Evolutionary conservation across 2,329 filamentous ascomycete genomes (phyloP).

Genomic region (Penicillium hordei): DNA sequence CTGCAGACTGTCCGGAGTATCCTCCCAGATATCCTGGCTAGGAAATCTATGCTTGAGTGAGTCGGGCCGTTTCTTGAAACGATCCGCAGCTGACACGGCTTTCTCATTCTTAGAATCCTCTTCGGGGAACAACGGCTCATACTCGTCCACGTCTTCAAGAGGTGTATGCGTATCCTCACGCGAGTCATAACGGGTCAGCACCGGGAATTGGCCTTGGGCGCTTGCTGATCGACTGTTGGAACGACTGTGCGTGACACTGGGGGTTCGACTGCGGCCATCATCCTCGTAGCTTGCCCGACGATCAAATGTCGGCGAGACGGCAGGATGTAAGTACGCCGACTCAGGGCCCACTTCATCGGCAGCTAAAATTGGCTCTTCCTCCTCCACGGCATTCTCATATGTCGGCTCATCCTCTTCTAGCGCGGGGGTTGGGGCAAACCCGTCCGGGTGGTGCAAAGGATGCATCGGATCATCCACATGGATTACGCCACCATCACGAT

Average conservation of each 20-base stretch:
- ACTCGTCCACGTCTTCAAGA: constrained; percentile 85
- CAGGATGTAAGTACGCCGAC: constrained; percentile 70
- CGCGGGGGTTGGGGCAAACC: constrained; percentile 50
- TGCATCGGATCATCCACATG: constrained; percentile 70
- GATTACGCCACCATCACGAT: constrained; percentile 53
- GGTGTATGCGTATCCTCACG: constrained; percentile 62
- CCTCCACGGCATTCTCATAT: constrained; percentile 54
- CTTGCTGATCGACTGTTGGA: constrained; percentile 65
- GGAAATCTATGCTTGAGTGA: constrained; percentile 72
- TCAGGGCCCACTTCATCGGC: constrained; percentile 77
- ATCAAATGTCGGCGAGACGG: constrained; percentile 72
- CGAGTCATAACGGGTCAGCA: constrained; percentile 55
- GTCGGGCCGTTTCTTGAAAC: constrained; percentile 56
- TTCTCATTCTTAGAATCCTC: constrained; percentile 64
- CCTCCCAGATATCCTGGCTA: constrained; percentile 96
- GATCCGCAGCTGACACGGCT: constrained; percentile 53
- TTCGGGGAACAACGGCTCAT: constrained; percentile 88
- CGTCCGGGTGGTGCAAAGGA: constrained; percentile 45
- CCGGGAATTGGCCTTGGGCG: constrained; percentile 58
- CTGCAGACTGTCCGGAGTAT: constrained; percentile 82
- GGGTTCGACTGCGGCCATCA: constrained; percentile 52
- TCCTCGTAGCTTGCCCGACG: constrained; percentile 60
- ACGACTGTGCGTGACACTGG: constrained; percentile 60
- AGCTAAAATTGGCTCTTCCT: constrained; percentile 79
- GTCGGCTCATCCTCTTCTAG: constrained; percentile 51